Conservation (phyloP, 768 basidiomycete species). For the Daedaleopsis nitida region DNA sequence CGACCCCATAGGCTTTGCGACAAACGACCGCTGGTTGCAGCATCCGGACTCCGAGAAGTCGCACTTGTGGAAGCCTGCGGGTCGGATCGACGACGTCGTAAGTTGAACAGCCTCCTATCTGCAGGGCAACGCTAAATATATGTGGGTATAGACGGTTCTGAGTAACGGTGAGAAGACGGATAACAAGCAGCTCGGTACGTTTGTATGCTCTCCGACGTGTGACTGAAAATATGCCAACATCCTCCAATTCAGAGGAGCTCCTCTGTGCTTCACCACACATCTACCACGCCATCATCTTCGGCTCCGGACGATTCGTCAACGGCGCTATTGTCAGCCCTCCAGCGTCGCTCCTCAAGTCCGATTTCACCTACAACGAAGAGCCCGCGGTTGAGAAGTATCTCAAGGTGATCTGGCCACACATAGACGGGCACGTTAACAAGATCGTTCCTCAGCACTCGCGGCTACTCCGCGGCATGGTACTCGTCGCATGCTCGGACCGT, state of each 20-base stretch:
- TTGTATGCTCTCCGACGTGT: too few species aligned
- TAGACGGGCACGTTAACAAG: constrained; percentile 19
- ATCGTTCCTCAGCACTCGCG: constrained; percentile 31
- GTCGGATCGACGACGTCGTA: constrained; percentile 28
- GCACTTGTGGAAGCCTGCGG: constrained; percentile 24
- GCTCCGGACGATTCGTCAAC: constrained; percentile 27
- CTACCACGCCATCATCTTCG: constrained; percentile 27
- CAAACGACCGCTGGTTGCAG: constrained; percentile 25
- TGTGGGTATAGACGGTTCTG: constrained; percentile 28
- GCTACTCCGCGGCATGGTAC: constrained; percentile 27
- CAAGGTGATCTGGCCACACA: background rate
- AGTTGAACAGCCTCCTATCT: background rate
- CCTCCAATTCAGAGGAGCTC: constrained; percentile 21
- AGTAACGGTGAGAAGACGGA: constrained; percentile 35
- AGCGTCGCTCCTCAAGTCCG: background rate
- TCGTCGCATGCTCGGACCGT: constrained; percentile 23
- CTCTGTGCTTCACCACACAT: constrained; percentile 25
- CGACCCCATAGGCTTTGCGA: constrained; percentile 24
- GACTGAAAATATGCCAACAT: background rate
- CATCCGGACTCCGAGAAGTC: constrained; percentile 17
- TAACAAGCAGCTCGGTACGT: constrained; percentile 30
- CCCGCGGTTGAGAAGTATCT: background rate
- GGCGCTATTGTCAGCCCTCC: constrained; percentile 26
- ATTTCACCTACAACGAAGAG: constrained; percentile 3
- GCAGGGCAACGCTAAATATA: background rate